A percentile compares a stretch with the other conserved stretches of the same genome.
phyloP scores from a whole-genome alignment of 257 asterid genomes.

The Solanum pinnatisectum region DNA sequence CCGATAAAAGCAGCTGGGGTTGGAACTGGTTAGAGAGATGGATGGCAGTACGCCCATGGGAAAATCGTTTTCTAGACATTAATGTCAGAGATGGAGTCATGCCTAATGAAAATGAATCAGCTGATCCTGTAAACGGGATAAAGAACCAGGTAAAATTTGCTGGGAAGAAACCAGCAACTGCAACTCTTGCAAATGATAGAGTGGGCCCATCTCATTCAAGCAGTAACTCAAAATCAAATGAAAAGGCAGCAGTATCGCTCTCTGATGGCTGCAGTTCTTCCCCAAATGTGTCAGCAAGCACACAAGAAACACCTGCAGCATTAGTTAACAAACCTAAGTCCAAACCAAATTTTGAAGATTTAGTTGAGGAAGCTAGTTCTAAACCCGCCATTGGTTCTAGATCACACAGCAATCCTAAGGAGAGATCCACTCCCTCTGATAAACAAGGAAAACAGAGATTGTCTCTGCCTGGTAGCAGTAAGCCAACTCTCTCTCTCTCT shows the following conservation, averaged over 20 bases:
- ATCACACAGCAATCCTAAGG: conserved; percentile 83
- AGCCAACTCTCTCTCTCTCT: conserved; percentile 23
- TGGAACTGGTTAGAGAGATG: conserved; percentile 99
- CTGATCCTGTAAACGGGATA: conserved; percentile 33
- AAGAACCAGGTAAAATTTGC: conserved; percentile 26
- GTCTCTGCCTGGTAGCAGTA: conserved; percentile 73
- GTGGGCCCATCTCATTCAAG: conserved; percentile 35
- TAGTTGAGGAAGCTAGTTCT: conserved; percentile 58
- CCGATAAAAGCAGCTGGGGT: conserved; percentile 91
- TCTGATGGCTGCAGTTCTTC: conserved; percentile 65
- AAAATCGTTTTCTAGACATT: conserved; percentile 77
- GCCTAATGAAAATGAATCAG: conserved; percentile 40
- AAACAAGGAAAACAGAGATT: conserved; percentile 70
- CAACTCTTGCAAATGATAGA: conserved; percentile 37
- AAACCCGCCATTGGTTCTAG: conserved; percentile 40
- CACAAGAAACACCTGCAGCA: conserved; percentile 35
- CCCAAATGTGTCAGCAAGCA: conserved; percentile 39
- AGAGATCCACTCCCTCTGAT: conserved; percentile 51
- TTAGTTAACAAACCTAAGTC: conserved; percentile 19
- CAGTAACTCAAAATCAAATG: conserved; percentile 45
- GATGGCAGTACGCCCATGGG: conserved; percentile 99
- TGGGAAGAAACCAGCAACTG: conserved; percentile 36
- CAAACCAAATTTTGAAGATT: conserved; percentile 50
- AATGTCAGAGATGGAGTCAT: conserved; percentile 65
- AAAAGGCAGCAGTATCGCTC: conserved; percentile 38